Evolutionary conservation across 2,329 filamentous ascomycete species (phyloP), one percentile per base, ranked within the genome.

Genomic region (Fusarium beomiforme): DNA sequence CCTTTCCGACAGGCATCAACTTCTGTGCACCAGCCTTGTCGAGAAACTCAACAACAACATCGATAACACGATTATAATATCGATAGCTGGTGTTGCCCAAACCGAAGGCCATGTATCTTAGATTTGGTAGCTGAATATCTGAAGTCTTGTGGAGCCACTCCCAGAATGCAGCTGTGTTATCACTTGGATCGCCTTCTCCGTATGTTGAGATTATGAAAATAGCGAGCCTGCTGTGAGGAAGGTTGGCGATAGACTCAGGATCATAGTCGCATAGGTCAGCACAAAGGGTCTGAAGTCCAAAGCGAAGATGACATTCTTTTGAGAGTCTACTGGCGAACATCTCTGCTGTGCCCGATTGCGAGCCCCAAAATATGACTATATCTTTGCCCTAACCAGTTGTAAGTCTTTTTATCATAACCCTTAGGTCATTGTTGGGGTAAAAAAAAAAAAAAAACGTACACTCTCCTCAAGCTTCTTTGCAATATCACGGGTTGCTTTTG

Each of bases 321-420:
- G 94, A 93, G 73, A 97, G 83, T 72, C 94, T 88, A 12, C 92
- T 94, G 68, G 94, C 94, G 78, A 97, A 97, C 81, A 96, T 93
- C 83, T 98, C 94, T 33, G 95, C 94, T 19, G 94, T 97, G 75
- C 94, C 94, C n/a, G 95, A 97, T 83, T 97, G 95, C 24, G 94
- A 97, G 67, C 94, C 94, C 80, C 96, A 97, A 85, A 97, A 97
- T 75, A 97, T 91, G 69, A 97, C 91, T 80, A 93, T 95, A 82
- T 97, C 97, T 84, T 97, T 97, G 11, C 64, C 62, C 74, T 49
- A 5, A 34, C 8, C 2, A 3, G 13, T 4, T 49, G 29, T 49
- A 1, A 49, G 46, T 33, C 16, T n/a, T n/a, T n/a, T n/a, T 19
- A 23, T 14, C 4, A 17, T 9, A n/a, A n/a, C 6, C n/a, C 23